Conservation (phyloP, 169 alveolate species). For the Cardiosporidium cionae region DNA sequence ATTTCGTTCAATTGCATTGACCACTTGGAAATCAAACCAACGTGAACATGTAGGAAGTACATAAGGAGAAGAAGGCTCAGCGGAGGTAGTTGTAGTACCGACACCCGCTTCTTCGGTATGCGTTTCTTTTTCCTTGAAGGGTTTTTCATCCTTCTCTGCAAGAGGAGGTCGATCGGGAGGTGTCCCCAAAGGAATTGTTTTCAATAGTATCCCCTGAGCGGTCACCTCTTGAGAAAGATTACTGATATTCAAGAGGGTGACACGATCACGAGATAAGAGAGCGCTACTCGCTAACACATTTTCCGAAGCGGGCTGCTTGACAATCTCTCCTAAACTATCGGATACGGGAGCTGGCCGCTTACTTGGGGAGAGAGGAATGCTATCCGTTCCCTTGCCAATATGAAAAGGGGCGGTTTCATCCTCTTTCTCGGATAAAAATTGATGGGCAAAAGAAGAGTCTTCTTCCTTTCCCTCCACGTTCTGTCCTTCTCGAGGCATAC, state of each 20-base stretch:
- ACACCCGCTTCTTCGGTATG: not conserved
- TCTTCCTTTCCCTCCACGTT: no score
- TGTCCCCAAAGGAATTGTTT: not conserved
- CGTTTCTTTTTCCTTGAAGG: not conserved
- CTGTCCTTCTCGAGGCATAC: no score
- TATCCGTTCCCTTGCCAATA: no score
- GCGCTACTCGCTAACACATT: not conserved
- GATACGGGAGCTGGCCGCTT: no score
- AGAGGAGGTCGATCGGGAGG: not conserved
- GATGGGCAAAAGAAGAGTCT: no score
- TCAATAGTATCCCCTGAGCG: not conserved
- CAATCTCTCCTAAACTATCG: no score
- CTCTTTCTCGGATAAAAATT: no score
- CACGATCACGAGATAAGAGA: not conserved
- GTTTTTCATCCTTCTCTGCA: not conserved
- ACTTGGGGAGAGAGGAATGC: no score
- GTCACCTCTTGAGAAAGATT: not conserved
- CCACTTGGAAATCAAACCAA: not conserved
- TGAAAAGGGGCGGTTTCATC: no score
- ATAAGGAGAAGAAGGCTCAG: not conserved
- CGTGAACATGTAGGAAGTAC: not conserved
- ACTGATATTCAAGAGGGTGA: not conserved
- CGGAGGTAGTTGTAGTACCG: not conserved
- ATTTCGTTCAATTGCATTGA: not conserved
- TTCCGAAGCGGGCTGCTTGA: not conserved